Evolutionary conservation across 2,329 filamentous ascomycete genomes (phyloP).

Genomic region (Pestalotiopsis sp.): DNA sequence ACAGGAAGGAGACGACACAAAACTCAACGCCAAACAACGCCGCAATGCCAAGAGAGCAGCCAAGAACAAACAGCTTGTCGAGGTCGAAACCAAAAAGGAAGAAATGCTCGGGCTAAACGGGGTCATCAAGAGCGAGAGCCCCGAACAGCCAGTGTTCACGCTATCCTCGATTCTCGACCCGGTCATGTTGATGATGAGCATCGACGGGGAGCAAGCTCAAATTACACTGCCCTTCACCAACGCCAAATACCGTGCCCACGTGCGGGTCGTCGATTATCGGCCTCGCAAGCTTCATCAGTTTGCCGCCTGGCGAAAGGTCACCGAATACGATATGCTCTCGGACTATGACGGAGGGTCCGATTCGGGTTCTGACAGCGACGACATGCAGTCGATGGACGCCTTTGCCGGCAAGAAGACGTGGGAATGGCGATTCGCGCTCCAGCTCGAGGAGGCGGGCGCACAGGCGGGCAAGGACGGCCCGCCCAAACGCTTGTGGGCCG

Average conservation of each 20-base stretch:
- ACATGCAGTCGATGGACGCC: slow-evolving; percentile 22
- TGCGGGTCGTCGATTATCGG: slow-evolving; percentile 81
- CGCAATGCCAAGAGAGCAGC: slow-evolving; percentile 30
- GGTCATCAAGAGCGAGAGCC: slow-evolving; percentile 47
- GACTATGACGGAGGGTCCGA: slow-evolving; percentile 38
- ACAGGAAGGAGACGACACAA: slow-evolving; percentile 17
- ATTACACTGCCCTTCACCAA: slow-evolving; percentile 73
- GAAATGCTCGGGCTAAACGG: slow-evolving; percentile 24
- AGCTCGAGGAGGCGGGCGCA: slow-evolving; percentile 69
- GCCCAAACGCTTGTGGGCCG: slow-evolving; percentile 61
- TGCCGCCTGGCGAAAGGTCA: slow-evolving; percentile 46
- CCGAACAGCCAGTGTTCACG: slow-evolving; percentile 33
- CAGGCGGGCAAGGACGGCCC: slow-evolving; percentile 27
- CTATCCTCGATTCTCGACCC: slow-evolving; percentile 43
- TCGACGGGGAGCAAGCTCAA: slow-evolving; percentile 36
- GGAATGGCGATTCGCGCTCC: slow-evolving; percentile 84
- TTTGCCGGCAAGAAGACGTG: slow-evolving; percentile 48
- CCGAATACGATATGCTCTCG: slow-evolving; percentile 53
- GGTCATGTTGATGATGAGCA: slow-evolving; percentile 41
- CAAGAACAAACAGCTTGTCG: slow-evolving; percentile 22
- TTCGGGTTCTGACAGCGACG: slow-evolving; percentile 30
- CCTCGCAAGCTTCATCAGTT: slow-evolving; percentile 75
- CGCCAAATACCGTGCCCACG: slow-evolving; percentile 66
- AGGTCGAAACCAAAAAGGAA: slow-evolving; percentile 29
- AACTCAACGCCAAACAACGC: slow-evolving; percentile 24